Base-by-base conservation (phyloP, 2,329 filamentous ascomycete species). In the Ceratocystis papillata region DNA sequence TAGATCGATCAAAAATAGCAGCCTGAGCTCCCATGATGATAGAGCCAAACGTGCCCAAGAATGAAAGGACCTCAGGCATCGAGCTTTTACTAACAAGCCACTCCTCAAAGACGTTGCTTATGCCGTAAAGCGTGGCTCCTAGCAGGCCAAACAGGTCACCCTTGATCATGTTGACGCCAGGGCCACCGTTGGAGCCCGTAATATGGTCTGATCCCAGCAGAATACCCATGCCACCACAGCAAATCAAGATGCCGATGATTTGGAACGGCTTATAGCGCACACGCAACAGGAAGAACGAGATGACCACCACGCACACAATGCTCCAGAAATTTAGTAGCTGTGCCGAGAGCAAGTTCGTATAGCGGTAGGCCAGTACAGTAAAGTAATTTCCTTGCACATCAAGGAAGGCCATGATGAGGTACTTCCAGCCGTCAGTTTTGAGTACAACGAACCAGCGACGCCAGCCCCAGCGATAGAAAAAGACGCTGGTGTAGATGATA, bases 281-380 rank as follows among this genome's bases (percentile, higher is more conserved):
- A 70, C 81, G 83, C 67, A 99, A 83, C 71, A 96, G 80, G 69
- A 86, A 70, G 77, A 96, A 92, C 33, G 90, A 96, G 70, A 96
- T 78, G 68, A 88, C 73, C 22, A 97, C 90, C 25, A 99, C 94
- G 69, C 93, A 86, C 63, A 96, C 89, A 70, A 99, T 97, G 71
- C 92, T 89, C 93, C 93, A 97, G 79, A 97, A 97, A 81, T 96
- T 96, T 78, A 99, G 90, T 64, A 99, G 83, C 80, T 97, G 92
- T 17, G 91, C 91, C 22, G 88, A 94, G 62, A 97, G 82, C 71
- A 96, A 87, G 72, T 92, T 96, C 65, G 93, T 96, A 79, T 95
- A 86, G 68, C 88, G 83, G 79, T 97, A 99, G 4, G 93, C 94
- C 62, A 96, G 82, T 63, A 99, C 93, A 72, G 92, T 92, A 74